Conservation (phyloP, 108 stramenopile genomes). For the Parmales sp. region DNA sequence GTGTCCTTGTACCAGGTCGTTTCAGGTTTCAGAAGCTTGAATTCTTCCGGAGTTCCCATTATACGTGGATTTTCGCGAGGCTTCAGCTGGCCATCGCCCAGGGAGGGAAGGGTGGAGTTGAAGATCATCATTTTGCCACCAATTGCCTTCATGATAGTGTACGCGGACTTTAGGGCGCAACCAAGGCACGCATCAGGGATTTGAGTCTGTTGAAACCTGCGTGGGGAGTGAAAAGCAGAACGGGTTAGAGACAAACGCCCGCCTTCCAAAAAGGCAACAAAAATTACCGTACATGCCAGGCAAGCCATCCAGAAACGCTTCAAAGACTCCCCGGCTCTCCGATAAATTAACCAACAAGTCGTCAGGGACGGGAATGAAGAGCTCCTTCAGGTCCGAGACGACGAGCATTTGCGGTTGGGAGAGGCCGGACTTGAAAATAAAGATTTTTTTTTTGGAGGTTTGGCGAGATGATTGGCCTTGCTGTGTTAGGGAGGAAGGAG, state of each 20-base stretch:
- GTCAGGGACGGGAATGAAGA: conserved; percentile 89
- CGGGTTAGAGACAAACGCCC: too few species aligned
- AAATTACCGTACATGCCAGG: conserved; percentile 83
- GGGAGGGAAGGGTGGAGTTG: conserved; percentile 72
- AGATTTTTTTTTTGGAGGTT: too few species aligned
- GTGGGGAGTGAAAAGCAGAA: too few species aligned
- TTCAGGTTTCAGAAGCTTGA: conserved; percentile 73
- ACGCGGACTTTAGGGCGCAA: conserved; percentile 86
- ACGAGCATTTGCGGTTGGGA: conserved; percentile 85
- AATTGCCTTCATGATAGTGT: conserved; percentile 85
- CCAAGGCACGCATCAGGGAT: conserved; percentile 63
- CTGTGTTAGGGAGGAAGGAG: too few species aligned
- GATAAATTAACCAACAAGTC: conserved; percentile 88
- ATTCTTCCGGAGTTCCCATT: conserved; percentile 87
- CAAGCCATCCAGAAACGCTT: conserved; percentile 79
- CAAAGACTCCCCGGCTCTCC: conserved; percentile 73
- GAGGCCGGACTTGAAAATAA: not conserved
- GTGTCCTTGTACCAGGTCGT: conserved; percentile 81
- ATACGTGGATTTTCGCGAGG: conserved; percentile 77
- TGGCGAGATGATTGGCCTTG: too few species aligned
- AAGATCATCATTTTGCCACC: conserved; percentile 96
- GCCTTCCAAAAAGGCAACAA: too few species aligned
- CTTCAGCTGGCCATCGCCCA: conserved; percentile 79
- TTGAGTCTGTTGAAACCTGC: too few species aligned
- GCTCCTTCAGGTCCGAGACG: conserved; percentile 82